Conservation (phyloP, 192 early-diverging fungal species). For the Spinellus fusiger region DNA sequence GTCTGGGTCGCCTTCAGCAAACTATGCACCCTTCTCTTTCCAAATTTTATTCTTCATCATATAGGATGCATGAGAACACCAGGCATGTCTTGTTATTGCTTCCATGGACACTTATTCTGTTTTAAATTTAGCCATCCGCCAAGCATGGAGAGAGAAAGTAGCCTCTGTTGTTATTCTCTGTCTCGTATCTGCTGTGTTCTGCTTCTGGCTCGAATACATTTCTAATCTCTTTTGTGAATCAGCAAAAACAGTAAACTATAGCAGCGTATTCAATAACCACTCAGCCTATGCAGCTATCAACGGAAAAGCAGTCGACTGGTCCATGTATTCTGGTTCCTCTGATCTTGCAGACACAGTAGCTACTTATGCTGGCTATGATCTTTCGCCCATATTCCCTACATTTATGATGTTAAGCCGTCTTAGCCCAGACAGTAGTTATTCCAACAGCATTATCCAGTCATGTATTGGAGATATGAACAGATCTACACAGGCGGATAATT, state of each 20-base stretch:
- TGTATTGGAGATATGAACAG: constrained; percentile 22
- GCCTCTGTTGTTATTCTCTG: constrained; percentile 16
- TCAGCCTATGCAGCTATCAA: constrained; percentile 17
- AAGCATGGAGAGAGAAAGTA: constrained; percentile 32
- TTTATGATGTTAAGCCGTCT: constrained; percentile 24
- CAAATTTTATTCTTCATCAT: constrained; percentile 2
- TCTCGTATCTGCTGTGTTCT: constrained; percentile 13
- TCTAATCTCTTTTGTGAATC: constrained; percentile 30
- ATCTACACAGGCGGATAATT: constrained; percentile 19
- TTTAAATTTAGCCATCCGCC: constrained; percentile 16
- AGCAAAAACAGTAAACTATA: constrained; percentile 15
- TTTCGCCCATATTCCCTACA: constrained; percentile 31
- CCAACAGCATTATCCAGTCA: constrained; percentile 6
- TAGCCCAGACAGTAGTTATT: neutral
- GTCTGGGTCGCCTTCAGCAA: constrained; percentile 10
- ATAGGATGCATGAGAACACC: neutral
- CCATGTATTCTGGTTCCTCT: neutral
- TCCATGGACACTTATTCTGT: neutral
- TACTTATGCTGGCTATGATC: constrained; percentile 21
- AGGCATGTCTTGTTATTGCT: neutral
- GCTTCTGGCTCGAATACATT: constrained; percentile 30
- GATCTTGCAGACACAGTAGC: constrained; percentile 18
- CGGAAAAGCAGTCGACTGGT: constrained; percentile 25
- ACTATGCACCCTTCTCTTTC: constrained; percentile 11
- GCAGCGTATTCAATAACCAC: neutral